Conservation (phyloP, 495 filamentous ascomycete species). For the Lophium mytilinum region DNA sequence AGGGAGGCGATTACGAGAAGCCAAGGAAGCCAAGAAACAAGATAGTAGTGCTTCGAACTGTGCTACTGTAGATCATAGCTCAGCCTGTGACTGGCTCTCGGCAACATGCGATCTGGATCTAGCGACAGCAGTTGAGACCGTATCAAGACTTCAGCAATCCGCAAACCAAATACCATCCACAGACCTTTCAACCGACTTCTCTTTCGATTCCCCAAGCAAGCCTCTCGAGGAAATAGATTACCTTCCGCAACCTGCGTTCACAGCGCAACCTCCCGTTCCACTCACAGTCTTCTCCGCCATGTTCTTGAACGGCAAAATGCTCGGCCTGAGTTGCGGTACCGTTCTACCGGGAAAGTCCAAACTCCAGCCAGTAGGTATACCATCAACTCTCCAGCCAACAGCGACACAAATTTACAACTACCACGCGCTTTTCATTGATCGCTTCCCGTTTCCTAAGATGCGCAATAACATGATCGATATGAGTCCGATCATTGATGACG, state of each 20-base stretch:
- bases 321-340: conserved; percentile 14
- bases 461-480: conserved; percentile 15
- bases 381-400: conserved; percentile 12
- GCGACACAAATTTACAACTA: conserved; percentile 8
- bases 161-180: too few relatives aligned
- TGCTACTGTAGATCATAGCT: too few relatives aligned
- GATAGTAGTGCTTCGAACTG: too few relatives aligned
- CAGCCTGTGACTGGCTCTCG: too few relatives aligned
- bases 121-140: too few relatives aligned
- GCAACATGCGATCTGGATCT: too few relatives aligned
- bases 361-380: neutral
- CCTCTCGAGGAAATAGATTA: too few relatives aligned
- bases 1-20: too few relatives aligned
- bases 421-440: conserved; percentile 15
- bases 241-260: neutral
- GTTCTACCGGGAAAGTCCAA: conserved; percentile 5
- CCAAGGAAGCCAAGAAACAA: too few relatives aligned
- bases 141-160: too few relatives aligned
- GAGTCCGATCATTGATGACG: conserved; percentile 15
- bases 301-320: conserved; percentile 14
- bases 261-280: neutral
- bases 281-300: conserved; percentile 9
- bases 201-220: too few relatives aligned
- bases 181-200: too few relatives aligned
- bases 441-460: conserved; percentile 19